Evolutionary conservation across 768 basidiomycete genomes (phyloP), one percentile per base, ranked within the genome.

Genomic region (Porpolomopsis calyptriformis): DNA sequence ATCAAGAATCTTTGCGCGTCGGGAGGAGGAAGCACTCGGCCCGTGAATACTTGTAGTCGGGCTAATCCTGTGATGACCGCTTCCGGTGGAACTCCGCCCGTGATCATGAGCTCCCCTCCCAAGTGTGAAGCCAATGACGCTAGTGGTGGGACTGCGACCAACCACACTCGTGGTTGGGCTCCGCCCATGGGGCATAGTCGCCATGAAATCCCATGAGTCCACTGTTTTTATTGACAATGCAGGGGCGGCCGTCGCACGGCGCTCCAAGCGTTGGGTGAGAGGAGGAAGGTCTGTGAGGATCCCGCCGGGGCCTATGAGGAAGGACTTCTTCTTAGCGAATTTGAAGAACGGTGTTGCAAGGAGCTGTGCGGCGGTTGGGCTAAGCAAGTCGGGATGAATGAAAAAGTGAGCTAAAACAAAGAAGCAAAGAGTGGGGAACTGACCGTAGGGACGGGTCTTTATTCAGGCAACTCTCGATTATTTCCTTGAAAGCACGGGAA

Each of bases 371-470:
- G 92, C 83, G 2, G 81, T 80, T 23, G 90, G 91, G 18, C 88
- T 87, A 40, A 16, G 26, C 41, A 14, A 20, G 39, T 14, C 31
- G 48, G 10, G 6, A 49, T 31, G 24, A 41, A 40, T 24, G 16
- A 2, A 34, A 39, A 11, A 12, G 29, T 41, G 23, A 33, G 25
- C 20, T 27, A 23, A 25, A 20, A 23, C 16, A 19, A 29, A 16
- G 24, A 40, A 18, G n/a, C n/a, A 1, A 37, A 19, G 41, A 22
- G 11, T 18, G n/a, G 29, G n/a, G 40, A 18, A 51, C 57, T 33
- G 52, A 80, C 86, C 91, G 74, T 56, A 78, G 73, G 5, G 74
- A 68, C 4, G 93, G 90, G 58, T 96, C 87, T 61, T 94, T 94
- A 47, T 71, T 67, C 38, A 97, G 72, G 59, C 93, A 96, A 10